These are phyloP conservation scores for Halophytophthora batemanensis DNA, from an alignment of 352 stramenopile genomes.

Conservation along the genomic window DNA sequence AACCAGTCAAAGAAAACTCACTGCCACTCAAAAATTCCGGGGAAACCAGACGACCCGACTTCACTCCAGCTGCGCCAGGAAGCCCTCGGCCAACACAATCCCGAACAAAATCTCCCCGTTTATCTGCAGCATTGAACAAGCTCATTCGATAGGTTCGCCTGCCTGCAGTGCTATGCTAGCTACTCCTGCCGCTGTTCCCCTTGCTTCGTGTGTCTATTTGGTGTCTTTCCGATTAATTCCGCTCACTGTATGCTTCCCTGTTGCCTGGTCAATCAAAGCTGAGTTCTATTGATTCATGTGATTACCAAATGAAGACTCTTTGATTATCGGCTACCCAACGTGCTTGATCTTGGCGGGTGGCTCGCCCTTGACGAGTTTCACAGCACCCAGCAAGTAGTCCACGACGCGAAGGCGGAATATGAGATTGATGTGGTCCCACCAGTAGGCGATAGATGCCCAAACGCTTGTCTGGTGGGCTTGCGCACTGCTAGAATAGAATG, in stretches of 20 bases:
- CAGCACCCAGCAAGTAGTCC: slow-evolving; percentile 44
- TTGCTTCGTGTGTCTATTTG: slow-evolving; percentile 1
- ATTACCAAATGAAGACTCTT: background rate
- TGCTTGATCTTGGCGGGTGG: slow-evolving; percentile 38
- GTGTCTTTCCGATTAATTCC: too few relatives aligned
- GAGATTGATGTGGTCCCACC: slow-evolving; percentile 67
- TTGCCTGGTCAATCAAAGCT: background rate
- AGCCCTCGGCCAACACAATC: slow-evolving; percentile 46
- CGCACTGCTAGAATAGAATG: slow-evolving; percentile 28
- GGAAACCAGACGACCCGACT: slow-evolving; percentile 23
- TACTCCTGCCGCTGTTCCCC: too few relatives aligned
- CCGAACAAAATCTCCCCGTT: slow-evolving; percentile 40
- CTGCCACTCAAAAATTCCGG: slow-evolving; percentile 12
- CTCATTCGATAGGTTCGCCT: slow-evolving; percentile 30
- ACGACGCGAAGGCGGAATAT: slow-evolving; percentile 54
- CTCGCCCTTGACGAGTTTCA: slow-evolving; percentile 37
- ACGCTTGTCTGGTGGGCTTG: slow-evolving; percentile 6
- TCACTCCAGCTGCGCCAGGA: slow-evolving; percentile 22
- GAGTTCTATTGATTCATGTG: background rate
- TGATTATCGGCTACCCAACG: slow-evolving; percentile 11
- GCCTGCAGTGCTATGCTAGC: background rate
- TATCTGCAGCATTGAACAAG: slow-evolving; percentile 42
- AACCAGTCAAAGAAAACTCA: slow-evolving; percentile 10
- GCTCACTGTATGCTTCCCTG: too few relatives aligned
- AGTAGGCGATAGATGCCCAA: slow-evolving; percentile 38